Evolutionary conservation across 139 green algal genomes (phyloP), one percentile per base, ranked within the genome.

Genomic region (Pseudopediastrum boryanum): DNA sequence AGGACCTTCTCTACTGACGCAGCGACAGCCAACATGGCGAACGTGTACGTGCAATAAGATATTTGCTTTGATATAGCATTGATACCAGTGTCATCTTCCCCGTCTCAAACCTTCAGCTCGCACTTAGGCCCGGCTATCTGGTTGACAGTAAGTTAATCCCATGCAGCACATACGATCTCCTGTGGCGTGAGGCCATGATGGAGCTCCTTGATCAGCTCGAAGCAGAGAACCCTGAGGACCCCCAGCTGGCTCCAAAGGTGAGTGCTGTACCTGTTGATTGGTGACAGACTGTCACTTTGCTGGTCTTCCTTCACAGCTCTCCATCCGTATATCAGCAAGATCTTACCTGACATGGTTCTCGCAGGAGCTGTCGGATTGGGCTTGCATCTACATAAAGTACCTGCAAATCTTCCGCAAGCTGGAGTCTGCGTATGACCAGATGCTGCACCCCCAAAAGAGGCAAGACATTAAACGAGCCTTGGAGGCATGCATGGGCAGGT

Each of bases 321-420:
- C 54, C 13, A 64, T 27, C 54, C 21, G 9, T 27, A 39, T 50
- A 21, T 38, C 29, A 38, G 23, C 43, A 70, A 23, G 23, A 70
- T 38, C 44, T 21, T 21, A 48, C 44, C 19, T 70, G 31, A 7
- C 12, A 36, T 54, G 36, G 41, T 10, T 19, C 21, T 25, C 68
- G 39, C 84, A 94, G 86, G 90, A 94, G n/a, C 77, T 96, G 38
- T 83, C 82, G 0, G 92, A 95, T 48, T 97, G 90, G 89, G 82
- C 91, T 0, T 88, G 84, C n/a, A 91, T 95, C n/a, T 98, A 98
- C 85, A 91, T 98, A 42, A 87, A 84, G 43, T 98, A 97, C 76
- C 79, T 98, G 48, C 89, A 94, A 77, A 92, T 94, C 21, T 90
- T 96, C 56, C 83, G 85, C 10, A 94, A 96, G 66, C 83, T 98